Evolutionary conservation across 257 asterid genomes (phyloP), one percentile per base, ranked within the genome.

Genomic region (Avicennia marina): DNA sequence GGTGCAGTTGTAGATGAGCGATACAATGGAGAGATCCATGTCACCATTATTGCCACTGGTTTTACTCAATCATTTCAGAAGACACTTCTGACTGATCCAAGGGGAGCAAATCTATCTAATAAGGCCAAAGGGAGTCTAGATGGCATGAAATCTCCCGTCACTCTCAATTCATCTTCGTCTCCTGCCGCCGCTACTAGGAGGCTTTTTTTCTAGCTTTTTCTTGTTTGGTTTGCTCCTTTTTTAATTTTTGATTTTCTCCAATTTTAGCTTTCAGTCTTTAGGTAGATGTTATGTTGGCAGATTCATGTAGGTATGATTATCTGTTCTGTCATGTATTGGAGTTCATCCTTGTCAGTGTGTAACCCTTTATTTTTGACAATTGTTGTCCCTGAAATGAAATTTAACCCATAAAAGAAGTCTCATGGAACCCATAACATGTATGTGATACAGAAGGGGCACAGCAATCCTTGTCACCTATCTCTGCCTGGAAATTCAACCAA

Each of bases 1-100:
- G 99, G 99, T 16, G 99, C 99, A 32, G 99, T 93, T 24, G 99
- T 93, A 76, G 99, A 93, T 53, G 99, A 89, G 62, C 75, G 94
- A 12, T 93, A 77, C 72, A 89, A 84, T 10, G 96, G 99, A 16
- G 97, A 86, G 75, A 89, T 93, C 42, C 99, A 93, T 3, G 97
- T 93, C 27, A 93, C 99, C 4, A 86, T 93, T 34, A 93, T 93
- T 31, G 99, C 99, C 2, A 93, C 99, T 15, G 99, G 99, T 54
- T 93, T 93, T 73, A 69, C 96, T 12, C 96, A 86, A 49, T 86
- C 96, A 1, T 82, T 79, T 66, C 96, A 93, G 75, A 93, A 81
- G 74, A 72, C 70, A 2, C 83, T 93, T 56, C 81, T 93, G 7
- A 70, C 88, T 7, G 99, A 93, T 32, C 97, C 99, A 2, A 73